phyloP scores from a whole-genome alignment of 805 yeast species.

The Priceomyces castillae region DNA sequence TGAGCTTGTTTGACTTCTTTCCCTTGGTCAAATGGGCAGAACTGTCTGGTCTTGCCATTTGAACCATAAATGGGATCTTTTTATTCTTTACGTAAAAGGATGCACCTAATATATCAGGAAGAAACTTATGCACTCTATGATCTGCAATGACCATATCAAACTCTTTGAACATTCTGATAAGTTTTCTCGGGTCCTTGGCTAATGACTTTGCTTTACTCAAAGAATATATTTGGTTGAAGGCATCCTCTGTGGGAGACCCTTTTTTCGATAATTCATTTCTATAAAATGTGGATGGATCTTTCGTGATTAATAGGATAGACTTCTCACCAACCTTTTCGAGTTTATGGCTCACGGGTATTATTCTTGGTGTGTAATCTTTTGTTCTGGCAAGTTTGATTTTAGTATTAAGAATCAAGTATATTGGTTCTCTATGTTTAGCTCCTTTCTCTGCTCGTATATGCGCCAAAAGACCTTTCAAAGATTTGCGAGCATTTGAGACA shows the following conservation, averaged over 20 bases:
- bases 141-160: constrained; percentile 70
- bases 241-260: constrained; percentile 56
- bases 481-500: constrained; percentile 10
- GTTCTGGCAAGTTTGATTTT: constrained; percentile 22
- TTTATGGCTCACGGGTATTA: constrained; percentile 51
- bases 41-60: constrained; percentile 47
- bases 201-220: constrained; percentile 53
- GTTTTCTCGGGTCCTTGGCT: constrained; percentile 40
- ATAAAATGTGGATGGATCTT: constrained; percentile 66
- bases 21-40: constrained; percentile 30
- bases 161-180: constrained; percentile 52
- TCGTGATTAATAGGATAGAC: constrained; percentile 61
- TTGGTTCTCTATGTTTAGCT: constrained; percentile 16
- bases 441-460: constrained; percentile 16
- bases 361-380: constrained; percentile 42
- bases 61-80: constrained; percentile 66
- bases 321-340: constrained; percentile 48
- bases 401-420: constrained; percentile 35
- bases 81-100: constrained; percentile 62
- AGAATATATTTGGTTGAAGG: constrained; percentile 59
- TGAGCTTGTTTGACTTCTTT: constrained; percentile 39
- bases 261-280: constrained; percentile 46
- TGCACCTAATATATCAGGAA: constrained; percentile 58
- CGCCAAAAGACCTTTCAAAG: constrained; percentile 13
- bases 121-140: constrained; percentile 58